Evolutionary conservation across 2,329 filamentous ascomycete genomes (phyloP).

Genomic region (Colletotrichum sp.): DNA sequence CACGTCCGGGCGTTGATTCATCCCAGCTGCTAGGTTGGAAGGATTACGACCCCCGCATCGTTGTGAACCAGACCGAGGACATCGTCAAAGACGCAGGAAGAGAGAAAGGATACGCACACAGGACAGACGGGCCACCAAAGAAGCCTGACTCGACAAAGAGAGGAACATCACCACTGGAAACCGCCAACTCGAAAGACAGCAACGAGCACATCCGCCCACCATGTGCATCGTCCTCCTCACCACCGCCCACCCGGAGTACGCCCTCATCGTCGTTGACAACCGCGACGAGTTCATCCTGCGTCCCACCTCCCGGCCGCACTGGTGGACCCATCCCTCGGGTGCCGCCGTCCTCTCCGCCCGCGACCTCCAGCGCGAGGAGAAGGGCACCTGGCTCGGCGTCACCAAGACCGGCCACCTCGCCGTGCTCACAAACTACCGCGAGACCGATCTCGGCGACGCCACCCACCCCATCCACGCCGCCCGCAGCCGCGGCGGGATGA

Average conservation of each 20-base stretch:
- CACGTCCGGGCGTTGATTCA: neutral
- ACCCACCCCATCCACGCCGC: conserved; percentile 57
- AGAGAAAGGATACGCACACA: neutral
- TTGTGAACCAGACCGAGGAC: neutral
- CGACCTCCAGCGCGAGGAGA: conserved; percentile 65
- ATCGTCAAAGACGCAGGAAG: neutral
- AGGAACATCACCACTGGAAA: neutral
- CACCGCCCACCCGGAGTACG: conserved; percentile 76
- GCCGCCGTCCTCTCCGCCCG: conserved; percentile 60
- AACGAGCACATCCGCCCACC: neutral
- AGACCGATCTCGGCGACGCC: conserved; percentile 53
- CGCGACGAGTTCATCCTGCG: conserved; percentile 75
- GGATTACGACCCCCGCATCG: neutral
- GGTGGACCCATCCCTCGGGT: conserved; percentile 59
- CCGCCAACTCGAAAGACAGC: neutral
- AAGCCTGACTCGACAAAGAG: neutral
- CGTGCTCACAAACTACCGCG: conserved; percentile 71
- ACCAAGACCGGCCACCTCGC: conserved; percentile 64
- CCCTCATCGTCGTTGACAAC: conserved; percentile 78
- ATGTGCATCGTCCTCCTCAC: conserved; percentile 84
- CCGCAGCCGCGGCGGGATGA: conserved; percentile 67
- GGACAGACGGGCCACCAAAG: neutral
- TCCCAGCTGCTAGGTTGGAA: neutral
- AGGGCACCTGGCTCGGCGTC: conserved; percentile 71
- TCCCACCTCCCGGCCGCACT: conserved; percentile 67